Evolutionary conservation across 2,329 filamentous ascomycete species (phyloP).

Genomic region (Nemania sp.): DNA sequence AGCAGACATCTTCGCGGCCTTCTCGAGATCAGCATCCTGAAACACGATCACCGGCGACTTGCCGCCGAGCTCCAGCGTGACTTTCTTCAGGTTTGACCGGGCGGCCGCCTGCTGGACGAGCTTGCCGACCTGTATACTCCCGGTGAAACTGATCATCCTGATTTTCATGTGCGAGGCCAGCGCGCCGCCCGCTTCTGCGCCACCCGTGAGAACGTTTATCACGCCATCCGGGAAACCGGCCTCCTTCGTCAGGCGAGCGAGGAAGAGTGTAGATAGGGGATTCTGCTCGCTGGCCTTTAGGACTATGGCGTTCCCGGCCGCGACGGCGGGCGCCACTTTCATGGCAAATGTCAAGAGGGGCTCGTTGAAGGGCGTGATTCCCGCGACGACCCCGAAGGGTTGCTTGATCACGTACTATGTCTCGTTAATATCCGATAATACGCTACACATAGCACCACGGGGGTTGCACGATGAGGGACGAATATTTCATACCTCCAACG

Average conservation of each 20-base stretch:
- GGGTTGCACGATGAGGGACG: too few relatives aligned
- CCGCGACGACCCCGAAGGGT: conserved; percentile 75
- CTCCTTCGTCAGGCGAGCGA: conserved; percentile 68
- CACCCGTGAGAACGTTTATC: conserved; percentile 50
- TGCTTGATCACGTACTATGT: conserved; percentile 47
- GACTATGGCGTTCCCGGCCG: conserved; percentile 65
- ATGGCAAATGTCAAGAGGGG: conserved; percentile 76
- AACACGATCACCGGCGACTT: conserved; percentile 69
- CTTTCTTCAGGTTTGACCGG: conserved; percentile 64
- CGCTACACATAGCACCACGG: not conserved
- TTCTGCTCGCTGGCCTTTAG: conserved; percentile 69
- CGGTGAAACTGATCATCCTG: conserved; percentile 77
- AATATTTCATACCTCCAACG: conserved; percentile 14
- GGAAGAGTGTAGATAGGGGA: conserved; percentile 62
- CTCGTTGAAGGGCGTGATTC: conserved; percentile 83
- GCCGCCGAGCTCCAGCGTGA: conserved; percentile 69
- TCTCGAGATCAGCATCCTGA: conserved; percentile 65
- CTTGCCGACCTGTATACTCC: conserved; percentile 70
- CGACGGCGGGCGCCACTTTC: conserved; percentile 74
- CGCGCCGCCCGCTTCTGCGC: conserved; percentile 66
- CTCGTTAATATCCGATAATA: not conserved
- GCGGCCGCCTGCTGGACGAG: conserved; percentile 74
- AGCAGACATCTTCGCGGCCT: conserved; percentile 57
- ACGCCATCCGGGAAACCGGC: conserved; percentile 77
- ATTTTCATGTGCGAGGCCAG: conserved; percentile 70